Evolutionary conservation across 1,284 basidiomycete species (phyloP).

Genomic region (Salmacisia buchloeana): DNA sequence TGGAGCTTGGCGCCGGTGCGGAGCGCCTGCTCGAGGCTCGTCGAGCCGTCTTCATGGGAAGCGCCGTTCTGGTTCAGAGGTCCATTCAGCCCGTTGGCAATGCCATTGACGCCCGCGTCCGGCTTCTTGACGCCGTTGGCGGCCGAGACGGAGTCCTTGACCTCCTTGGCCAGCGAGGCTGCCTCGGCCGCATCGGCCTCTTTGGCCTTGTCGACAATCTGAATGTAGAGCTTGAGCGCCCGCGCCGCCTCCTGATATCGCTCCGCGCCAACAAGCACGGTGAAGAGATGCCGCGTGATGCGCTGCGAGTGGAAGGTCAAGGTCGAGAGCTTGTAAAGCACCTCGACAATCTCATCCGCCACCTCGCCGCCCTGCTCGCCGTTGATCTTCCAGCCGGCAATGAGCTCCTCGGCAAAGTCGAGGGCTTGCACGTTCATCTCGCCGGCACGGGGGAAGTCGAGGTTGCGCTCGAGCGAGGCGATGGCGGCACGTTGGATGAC

Average conservation of each 20-base stretch:
- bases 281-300: conserved; percentile 36
- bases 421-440: conserved; percentile 73
- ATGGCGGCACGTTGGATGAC: conserved; percentile 27
- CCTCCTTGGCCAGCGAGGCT: conserved; percentile 9
- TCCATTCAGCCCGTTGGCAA: conserved; percentile 4
- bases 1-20: not conserved
- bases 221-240: conserved; percentile 37
- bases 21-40: no score
- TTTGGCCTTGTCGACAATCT: conserved; percentile 45
- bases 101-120: not conserved
- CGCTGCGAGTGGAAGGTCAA: conserved; percentile 47
- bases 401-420: conserved; percentile 73
- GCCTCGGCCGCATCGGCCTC: conserved; percentile 26
- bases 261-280: conserved; percentile 42
- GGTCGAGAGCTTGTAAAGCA: conserved; percentile 37
- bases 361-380: conserved; percentile 37
- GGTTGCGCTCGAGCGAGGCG: conserved; percentile 52
- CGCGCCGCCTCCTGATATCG: conserved; percentile 37
- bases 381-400: conserved; percentile 68
- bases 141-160: conserved; percentile 9
- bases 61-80: not conserved
- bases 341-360: conserved; percentile 42
- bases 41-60: not conserved
- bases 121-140: conserved; percentile 11
- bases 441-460: conserved; percentile 76